Percentiles rank a stretch among this genome's conserved stretches.
phyloP scores from a whole-genome alignment of 306 rosid species.

The Quercus parvula region DNA sequence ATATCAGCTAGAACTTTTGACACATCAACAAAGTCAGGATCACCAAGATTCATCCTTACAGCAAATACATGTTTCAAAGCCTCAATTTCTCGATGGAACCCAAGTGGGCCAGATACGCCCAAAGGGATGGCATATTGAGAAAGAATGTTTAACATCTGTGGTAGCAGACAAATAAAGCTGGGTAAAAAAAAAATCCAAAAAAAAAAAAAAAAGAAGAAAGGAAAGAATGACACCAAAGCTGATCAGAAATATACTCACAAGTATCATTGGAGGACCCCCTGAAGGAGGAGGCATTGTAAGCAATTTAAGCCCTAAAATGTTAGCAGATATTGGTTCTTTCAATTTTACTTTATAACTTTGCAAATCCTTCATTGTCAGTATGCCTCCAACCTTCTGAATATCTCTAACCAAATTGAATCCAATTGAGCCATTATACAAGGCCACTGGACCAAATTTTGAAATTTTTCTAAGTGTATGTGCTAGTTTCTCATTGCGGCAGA shows the following conservation, averaged over 20 bases:
- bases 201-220: neutral
- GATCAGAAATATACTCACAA: conserved; percentile 42
- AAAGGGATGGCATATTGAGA: conserved; percentile 55
- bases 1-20: conserved; percentile 61
- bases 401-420: conserved; percentile 64
- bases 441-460: conserved; percentile 46
- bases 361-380: conserved; percentile 55
- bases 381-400: conserved; percentile 66
- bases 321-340: conserved; percentile 39
- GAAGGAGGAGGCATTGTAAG: conserved; percentile 89
- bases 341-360: conserved; percentile 45
- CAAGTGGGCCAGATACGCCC: conserved; percentile 65
- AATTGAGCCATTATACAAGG: conserved; percentile 56
- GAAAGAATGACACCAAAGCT: neutral
- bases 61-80: conserved; percentile 75
- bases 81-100: conserved; percentile 68
- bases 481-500: conserved; percentile 50
- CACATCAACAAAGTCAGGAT: conserved; percentile 68
- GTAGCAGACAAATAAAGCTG: conserved; percentile 4
- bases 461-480: conserved; percentile 49
- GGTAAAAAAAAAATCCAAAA: neutral
- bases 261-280: conserved; percentile 77
- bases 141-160: conserved; percentile 78
- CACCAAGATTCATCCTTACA: conserved; percentile 81
- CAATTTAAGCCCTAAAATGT: conserved; percentile 50